These are phyloP conservation scores for Yamadazyma tumulicola DNA, from an alignment of 805 yeast species.

Conservation along the genomic window DNA sequence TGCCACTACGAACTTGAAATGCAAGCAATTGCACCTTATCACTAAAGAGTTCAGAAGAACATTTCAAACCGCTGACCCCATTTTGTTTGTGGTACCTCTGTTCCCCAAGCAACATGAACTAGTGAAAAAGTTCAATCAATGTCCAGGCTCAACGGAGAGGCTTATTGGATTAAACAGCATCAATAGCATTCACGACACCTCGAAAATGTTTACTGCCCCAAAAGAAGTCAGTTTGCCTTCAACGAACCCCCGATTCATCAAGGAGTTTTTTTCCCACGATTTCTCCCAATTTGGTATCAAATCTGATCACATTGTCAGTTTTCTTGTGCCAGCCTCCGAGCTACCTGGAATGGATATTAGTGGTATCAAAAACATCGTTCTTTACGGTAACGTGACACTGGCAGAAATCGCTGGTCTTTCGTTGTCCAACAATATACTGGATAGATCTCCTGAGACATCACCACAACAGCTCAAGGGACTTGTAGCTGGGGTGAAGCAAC, in stretches of 20 bases:
- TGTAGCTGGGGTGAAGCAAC: conserved; percentile 3
- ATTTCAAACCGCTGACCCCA: conserved; percentile 1
- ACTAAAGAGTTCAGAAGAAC: conserved; percentile 3
- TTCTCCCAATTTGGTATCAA: no score
- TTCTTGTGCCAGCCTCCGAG: conserved; percentile 2
- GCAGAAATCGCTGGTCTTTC: background rate
- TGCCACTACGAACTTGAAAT: background rate
- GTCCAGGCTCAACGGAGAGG: background rate
- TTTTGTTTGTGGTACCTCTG: conserved; percentile 4
- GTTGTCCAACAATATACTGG: no score
- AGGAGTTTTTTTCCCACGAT: no score
- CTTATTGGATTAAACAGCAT: background rate
- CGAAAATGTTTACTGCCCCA: background rate
- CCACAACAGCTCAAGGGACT: background rate
- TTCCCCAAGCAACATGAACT: background rate
- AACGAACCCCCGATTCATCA: no score
- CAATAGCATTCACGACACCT: background rate
- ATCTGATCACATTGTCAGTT: background rate
- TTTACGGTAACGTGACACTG: background rate
- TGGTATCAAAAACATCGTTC: conserved; percentile 2
- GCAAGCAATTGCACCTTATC: background rate
- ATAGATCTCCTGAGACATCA: background rate
- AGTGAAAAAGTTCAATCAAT: background rate
- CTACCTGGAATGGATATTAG: conserved; percentile 3
- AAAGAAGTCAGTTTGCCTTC: background rate